Evolutionary conservation across 768 basidiomycete species (phyloP).

Genomic region (Termitomyces sp.): DNA sequence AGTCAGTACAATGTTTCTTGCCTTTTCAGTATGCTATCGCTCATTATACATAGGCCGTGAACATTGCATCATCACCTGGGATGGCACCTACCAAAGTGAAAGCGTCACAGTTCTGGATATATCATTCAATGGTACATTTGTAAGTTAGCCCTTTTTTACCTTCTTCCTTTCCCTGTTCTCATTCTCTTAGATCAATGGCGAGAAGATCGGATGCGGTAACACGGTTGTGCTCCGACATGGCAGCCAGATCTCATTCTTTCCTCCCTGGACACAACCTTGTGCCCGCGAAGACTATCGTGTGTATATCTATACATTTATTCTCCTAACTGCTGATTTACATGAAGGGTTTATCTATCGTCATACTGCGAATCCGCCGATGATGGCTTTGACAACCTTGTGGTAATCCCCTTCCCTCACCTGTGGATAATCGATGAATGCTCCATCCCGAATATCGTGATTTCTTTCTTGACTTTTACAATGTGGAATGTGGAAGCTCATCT

Average conservation of each 20-base stretch:
- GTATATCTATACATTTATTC: conserved; percentile 22
- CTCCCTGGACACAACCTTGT: conserved; percentile 36
- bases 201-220: conserved; percentile 36
- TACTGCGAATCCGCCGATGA: conserved; percentile 43
- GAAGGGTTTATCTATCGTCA: conserved; percentile 75
- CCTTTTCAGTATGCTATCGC: not conserved
- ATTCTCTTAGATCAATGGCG: conserved; percentile 56
- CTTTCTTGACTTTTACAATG: too few species aligned
- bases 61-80: conserved; percentile 60
- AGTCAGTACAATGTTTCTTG: conserved; percentile 44
- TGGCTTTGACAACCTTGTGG: conserved; percentile 55
- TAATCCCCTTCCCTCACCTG: too few species aligned
- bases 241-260: conserved; percentile 84
- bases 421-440: too few species aligned
- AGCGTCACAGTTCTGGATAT: conserved; percentile 49
- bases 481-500: too few species aligned
- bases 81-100: conserved; percentile 41
- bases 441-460: too few species aligned
- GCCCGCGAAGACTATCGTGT: conserved; percentile 67
- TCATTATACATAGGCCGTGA: conserved; percentile 38
- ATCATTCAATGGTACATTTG: conserved; percentile 75
- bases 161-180: not conserved
- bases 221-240: conserved; percentile 59
- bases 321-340: not conserved
- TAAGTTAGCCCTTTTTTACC: conserved; percentile 25